These are phyloP conservation scores for Marsdenia floribunda DNA, from an alignment of 257 asterid species.

Conservation along the genomic window DNA sequence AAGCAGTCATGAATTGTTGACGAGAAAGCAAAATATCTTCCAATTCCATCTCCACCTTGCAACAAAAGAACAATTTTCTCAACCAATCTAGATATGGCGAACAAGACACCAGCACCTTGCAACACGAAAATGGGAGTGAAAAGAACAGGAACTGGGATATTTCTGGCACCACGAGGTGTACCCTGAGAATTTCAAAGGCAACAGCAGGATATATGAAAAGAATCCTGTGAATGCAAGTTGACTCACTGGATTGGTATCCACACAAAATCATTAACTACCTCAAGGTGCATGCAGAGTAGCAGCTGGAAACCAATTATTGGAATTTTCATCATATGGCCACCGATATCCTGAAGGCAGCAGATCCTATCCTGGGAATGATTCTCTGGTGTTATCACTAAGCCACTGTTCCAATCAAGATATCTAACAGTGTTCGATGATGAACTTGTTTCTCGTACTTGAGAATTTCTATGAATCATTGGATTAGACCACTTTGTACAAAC, in stretches of 20 bases:
- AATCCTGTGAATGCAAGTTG: conserved; percentile 7
- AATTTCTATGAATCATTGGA: conserved; percentile 76
- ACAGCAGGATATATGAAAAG: conserved; percentile 19
- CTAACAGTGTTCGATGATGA: conserved; percentile 67
- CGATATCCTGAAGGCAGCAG: conserved; percentile 84
- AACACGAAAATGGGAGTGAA: conserved; percentile 82
- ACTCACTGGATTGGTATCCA: conserved; percentile 2
- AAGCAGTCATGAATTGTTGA: conserved; percentile 69
- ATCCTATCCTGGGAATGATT: conserved; percentile 51
- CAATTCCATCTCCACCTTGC: conserved; percentile 59
- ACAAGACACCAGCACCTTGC: conserved; percentile 82
- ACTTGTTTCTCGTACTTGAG: conserved; percentile 56
- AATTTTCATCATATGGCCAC: conserved; percentile 94
- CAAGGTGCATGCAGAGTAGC: conserved; percentile 93
- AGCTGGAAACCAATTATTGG: conserved; percentile 79
- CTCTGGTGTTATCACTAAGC: conserved; percentile 65
- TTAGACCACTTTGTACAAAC: conserved; percentile 98
- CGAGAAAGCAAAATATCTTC: conserved; percentile 55
- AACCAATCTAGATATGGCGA: conserved; percentile 53
- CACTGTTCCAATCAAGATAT: conserved; percentile 76
- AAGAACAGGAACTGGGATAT: conserved; percentile 65
- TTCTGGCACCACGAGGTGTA: conserved; percentile 66
- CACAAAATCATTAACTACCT: conserved; percentile 47
- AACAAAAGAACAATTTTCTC: conserved; percentile 65
- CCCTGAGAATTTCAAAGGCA: conserved; percentile 52